Evolutionary conservation across 1,284 basidiomycete species (phyloP), one percentile per base, ranked within the genome.

Genomic region (Tylopilus orsonianus): DNA sequence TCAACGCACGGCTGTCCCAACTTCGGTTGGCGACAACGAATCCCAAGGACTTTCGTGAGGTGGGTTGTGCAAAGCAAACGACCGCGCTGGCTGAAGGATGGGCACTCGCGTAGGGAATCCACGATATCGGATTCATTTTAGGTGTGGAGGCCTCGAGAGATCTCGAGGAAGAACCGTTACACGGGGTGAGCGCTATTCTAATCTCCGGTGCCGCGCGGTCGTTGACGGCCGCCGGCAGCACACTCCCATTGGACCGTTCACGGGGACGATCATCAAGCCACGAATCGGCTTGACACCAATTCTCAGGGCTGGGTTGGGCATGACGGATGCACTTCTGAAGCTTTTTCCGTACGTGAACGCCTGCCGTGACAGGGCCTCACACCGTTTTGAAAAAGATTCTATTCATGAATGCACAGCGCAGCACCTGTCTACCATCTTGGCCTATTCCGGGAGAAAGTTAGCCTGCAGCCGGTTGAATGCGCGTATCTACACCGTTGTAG

Each of bases 381-480:
- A 19, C 16, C 34, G 18, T 12, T 26, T 23, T 41, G 8, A 16
- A 27, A 16, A 35, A n/a, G n/a, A n/a, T n/a, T 41, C 23, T 44
- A 36, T 48, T 35, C 36, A 33, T 13, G 41, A 32, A 26, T 10
- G 38, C 7, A 8, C 54, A 88, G 87, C 16, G 63, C 75, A 22
- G 93, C 94, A 2, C 83, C 87, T 2, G 91, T 96, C 2, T 92
- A 94, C 56, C 93, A 97, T 64, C 80, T 97, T 38, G 94, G 94
- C 33, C 71, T 97, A 16, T 97, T 87, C 71, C 77, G 94, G 46
- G 94, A 97, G 71, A 96, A 95, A 65, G 80, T 88, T 14, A 86
- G 85, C 30, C 74, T 97, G 38, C 92, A 94, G 59, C 93, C 95
- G 4, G 93, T 97, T 30, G 94, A 97, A 80, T 94, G 87, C 88